Conservation (phyloP, 768 basidiomycete species). For the Pleurotus sapidus region DNA sequence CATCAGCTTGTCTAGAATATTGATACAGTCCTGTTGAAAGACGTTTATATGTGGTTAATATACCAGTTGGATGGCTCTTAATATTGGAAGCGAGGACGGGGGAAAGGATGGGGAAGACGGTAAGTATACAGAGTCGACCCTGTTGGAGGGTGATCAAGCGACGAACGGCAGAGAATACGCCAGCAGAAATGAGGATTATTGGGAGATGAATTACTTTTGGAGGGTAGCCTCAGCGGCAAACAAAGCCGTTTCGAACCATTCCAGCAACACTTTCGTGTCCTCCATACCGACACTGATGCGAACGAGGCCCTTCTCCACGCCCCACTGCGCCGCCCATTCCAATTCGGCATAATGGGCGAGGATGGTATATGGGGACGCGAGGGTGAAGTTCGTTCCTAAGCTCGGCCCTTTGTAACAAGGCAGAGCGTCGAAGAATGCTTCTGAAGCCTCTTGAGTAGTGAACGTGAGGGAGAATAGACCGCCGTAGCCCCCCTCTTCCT, state of each 20-base stretch:
- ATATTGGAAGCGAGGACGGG: background rate
- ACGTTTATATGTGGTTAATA: background rate
- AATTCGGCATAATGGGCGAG: constrained; percentile 73
- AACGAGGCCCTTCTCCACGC: constrained; percentile 63
- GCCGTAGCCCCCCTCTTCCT: constrained; percentile 45
- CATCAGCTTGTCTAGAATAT: background rate
- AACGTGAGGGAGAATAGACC: constrained; percentile 70
- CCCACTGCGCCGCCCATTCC: constrained; percentile 69
- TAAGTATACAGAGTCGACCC: background rate
- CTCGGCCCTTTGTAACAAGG: constrained; percentile 72
- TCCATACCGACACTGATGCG: constrained; percentile 74
- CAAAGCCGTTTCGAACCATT: constrained; percentile 50
- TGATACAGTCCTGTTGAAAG: background rate
- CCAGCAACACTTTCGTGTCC: constrained; percentile 41
- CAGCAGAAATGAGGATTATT: background rate
- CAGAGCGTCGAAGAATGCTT: constrained; percentile 65
- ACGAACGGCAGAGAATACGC: background rate
- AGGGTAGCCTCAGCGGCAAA: constrained; percentile 46
- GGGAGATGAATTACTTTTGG: background rate
- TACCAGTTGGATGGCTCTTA: constrained; percentile 5
- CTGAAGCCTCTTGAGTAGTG: constrained; percentile 46
- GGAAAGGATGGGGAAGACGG: background rate
- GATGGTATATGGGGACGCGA: constrained; percentile 75
- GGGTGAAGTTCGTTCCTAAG: constrained; percentile 76
- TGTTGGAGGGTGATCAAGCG: background rate